Evolutionary conservation across 305 asterid species (phyloP), one percentile per base, ranked within the genome.

Genomic region (Fraxinus nigra): DNA sequence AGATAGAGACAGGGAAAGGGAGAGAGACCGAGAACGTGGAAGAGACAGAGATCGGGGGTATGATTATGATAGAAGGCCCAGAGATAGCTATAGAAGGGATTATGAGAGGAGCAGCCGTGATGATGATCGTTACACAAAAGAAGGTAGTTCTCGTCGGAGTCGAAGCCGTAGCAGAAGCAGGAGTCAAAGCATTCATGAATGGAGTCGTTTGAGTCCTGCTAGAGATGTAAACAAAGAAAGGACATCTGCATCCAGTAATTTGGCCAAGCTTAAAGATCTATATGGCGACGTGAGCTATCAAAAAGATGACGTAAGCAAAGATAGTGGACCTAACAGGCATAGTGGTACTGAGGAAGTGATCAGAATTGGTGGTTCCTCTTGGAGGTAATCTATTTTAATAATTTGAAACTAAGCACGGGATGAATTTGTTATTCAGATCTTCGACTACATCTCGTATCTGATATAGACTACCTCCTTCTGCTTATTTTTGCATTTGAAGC

Each of bases 321-420:
- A 82, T 70, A 89, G 88, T 82, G 93, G 80, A 34, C 79, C 85
- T 33, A 85, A 61, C 65, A 80, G 89, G 84, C 84, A 89, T 67
- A 77, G 91, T 76, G 97, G 98, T 46, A 89, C 95, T 0, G 97
- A 94, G 83, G 97, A 93, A 86, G 98, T 95, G 81, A 94, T 95
- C 79, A 90, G 93, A 79, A 95, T 95, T 14, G 99, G 99, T 78
- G 98, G 97, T 76, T 92, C 97, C 2, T 80, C 90, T 10, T 95
- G 99, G 99, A 92, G 99, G 91, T 95, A 88, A 89, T 65, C 35
- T 67, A 26, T 61, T 28, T 67, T 5, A 28, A 26, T 67, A 28
- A 13, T 67, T 28, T 67, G 73, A 67, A 67, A 67, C 32, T 65
- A 14, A 65, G 8, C 73, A 43, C 20, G 46, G 46, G 46, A 37